Conservation (phyloP, 257 asterid species). For the Solanum clarkiae region DNA sequence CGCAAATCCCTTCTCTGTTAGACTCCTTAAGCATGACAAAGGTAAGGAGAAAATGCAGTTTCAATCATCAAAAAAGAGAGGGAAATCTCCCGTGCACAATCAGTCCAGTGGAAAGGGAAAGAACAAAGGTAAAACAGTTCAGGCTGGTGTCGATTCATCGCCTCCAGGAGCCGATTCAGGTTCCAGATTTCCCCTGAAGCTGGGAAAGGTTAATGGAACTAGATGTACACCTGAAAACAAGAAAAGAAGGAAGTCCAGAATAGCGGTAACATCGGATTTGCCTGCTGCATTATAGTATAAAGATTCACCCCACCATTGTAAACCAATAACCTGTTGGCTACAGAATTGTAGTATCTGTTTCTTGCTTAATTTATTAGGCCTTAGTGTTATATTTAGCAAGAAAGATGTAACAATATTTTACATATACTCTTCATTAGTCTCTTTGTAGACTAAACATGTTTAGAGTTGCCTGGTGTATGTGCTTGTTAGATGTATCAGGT, state of each 20-base stretch:
- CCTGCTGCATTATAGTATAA: constrained; percentile 14
- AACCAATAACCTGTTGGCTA: not conserved
- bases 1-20: constrained; percentile 46
- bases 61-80: constrained; percentile 48
- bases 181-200: constrained; percentile 19
- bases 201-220: constrained; percentile 24
- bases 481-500: not conserved
- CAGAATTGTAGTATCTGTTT: not conserved
- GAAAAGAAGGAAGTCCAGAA: constrained; percentile 55
- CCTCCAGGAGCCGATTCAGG: constrained; percentile 25
- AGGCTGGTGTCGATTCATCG: constrained; percentile 14
- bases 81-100: constrained; percentile 30
- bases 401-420: not conserved
- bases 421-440: not conserved
- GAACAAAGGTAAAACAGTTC: constrained; percentile 32
- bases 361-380: not conserved
- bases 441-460: not conserved
- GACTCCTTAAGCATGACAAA: constrained; percentile 30
- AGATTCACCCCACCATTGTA: not conserved
- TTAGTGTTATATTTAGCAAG: not conserved
- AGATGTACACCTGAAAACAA: constrained; percentile 65
- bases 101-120: constrained; percentile 8
- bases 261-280: constrained; percentile 35
- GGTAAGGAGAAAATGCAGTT: constrained; percentile 17
- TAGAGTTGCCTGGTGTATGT: not conserved